A percentile compares a stretch with the other conserved stretches of the same genome.
phyloP scores from a whole-genome alignment of 108 stramenopile species.

The Cyclotella cryptica region DNA sequence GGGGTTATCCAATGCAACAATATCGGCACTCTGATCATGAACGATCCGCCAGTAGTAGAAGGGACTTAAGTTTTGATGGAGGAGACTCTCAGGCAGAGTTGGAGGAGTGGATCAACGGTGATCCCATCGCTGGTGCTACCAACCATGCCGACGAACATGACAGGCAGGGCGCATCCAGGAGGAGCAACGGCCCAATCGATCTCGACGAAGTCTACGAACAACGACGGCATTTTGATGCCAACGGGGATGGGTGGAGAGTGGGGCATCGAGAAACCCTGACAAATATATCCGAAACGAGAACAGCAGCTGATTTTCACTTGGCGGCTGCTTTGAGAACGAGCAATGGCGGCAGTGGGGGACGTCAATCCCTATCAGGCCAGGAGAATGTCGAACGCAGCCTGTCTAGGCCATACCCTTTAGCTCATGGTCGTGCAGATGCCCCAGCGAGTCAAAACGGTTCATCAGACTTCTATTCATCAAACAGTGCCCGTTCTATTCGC shows the following conservation, averaged over 20 bases:
- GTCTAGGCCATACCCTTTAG: neutral
- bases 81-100: conserved; percentile 29
- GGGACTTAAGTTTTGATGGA: conserved; percentile 2
- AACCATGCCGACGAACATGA: conserved; percentile 9
- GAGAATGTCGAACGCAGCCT: neutral
- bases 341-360: neutral
- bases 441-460: neutral
- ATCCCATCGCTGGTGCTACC: neutral
- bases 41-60: neutral
- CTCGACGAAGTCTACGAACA: conserved; percentile 23
- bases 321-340: conserved; percentile 28
- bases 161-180: neutral
- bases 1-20: conserved; percentile 18
- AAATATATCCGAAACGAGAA: conserved; percentile 31
- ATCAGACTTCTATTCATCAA: conserved; percentile 5
- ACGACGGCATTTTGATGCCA: conserved; percentile 2
- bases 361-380: neutral
- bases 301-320: conserved; percentile 47
- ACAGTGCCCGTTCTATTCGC: conserved; percentile 1
- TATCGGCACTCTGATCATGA: neutral
- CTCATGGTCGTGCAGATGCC: neutral
- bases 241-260: conserved; percentile 25
- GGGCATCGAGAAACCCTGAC: conserved; percentile 18
- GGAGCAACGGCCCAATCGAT: conserved; percentile 13
- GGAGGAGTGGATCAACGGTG: conserved; percentile 50